Evolutionary conservation across 805 yeast species (phyloP).

Genomic region (Wickerhamiella allomyrinae): DNA sequence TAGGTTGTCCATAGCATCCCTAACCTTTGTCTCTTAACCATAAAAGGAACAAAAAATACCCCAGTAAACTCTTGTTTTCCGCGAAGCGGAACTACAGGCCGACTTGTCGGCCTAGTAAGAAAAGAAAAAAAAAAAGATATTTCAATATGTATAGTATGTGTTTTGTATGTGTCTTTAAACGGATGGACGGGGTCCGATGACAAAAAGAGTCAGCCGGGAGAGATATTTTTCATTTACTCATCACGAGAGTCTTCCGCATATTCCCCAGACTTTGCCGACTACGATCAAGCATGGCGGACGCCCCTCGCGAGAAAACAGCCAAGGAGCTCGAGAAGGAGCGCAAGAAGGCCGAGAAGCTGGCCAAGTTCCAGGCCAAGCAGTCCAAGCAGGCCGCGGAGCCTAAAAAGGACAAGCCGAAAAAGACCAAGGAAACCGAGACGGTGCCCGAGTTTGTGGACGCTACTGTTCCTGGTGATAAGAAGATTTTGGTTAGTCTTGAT

Average conservation of each 20-base stretch:
- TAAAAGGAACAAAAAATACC: too few species aligned
- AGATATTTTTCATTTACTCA: too few species aligned
- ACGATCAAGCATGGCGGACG: constrained; percentile 1
- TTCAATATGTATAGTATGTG: too few species aligned
- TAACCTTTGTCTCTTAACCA: too few species aligned
- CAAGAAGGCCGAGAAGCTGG: constrained; percentile 75
- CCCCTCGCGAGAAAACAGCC: constrained; percentile 42
- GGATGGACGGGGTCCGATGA: too few species aligned
- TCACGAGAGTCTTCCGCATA: background rate
- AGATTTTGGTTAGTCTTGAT: constrained; percentile 69
- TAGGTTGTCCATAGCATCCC: too few species aligned
- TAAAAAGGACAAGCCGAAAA: constrained; percentile 27
- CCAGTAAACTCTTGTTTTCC: too few species aligned
- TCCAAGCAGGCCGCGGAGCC: constrained; percentile 39
- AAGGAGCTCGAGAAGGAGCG: constrained; percentile 77
- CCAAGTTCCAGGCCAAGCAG: constrained; percentile 74
- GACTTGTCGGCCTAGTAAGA: too few species aligned
- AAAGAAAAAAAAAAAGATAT: too few species aligned
- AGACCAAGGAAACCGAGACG: constrained; percentile 56
- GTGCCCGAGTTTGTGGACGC: constrained; percentile 74
- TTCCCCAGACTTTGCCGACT: background rate
- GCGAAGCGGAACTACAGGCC: too few species aligned
- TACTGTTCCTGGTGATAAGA: constrained; percentile 84
- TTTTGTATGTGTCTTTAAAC: too few species aligned
- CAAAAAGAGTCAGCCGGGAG: too few species aligned